Base-by-base conservation (phyloP, 257 asterid genomes). In the Pogostemon cablin region DNA sequence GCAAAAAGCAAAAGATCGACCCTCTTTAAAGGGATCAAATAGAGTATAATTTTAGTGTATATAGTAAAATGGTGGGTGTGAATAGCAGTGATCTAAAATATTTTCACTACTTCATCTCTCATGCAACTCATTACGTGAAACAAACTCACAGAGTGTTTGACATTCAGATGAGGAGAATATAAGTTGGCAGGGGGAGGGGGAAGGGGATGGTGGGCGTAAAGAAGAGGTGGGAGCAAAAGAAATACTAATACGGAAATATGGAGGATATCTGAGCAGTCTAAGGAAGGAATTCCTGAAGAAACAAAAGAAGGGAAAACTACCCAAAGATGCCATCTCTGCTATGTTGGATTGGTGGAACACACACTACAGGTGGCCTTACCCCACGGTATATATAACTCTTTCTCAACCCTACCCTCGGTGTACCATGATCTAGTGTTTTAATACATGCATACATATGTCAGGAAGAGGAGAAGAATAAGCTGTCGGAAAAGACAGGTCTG, bases 321-420 rank as follows among this genome's bases (percentile, higher is more conserved):
- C 96, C 2, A 87, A 89, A 71, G 82, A 82, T 44, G 96, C 96
- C 0, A 77, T 85, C 62, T 50, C 71, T 10, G 83, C 83, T 0
- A 78, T 91, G 80, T 84, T 89, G 7, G 87, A 89, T 11, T 91
- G 98, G 98, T 91, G 98, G 98, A 86, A 83, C 65, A 7, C 87
- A 5, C 96, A 91, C 49, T 86, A 83, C 40, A 80, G 95, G 72
- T 91, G 98, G 98, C 98, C 98, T 7, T 91, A 91, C 77, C 97
- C 97, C 40, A 89, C 97, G 85, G 97, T 88, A 85, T 71, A 3
- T 35, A 8, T 6, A 15, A 15, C 6, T 52, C 9, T n/a, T n/a
- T 15, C 15, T 42, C 47, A 42, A 4, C 1, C 3, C 20, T 38
- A 11, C 10, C 6, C 35, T 6, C 15, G 15, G 15, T 15, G 15